A percentile compares a stretch with the other conserved stretches of the same genome.
Evolutionary conservation across 192 early-diverging fungal genomes (phyloP).

Genomic region (Rhizophlyctis rosea): DNA sequence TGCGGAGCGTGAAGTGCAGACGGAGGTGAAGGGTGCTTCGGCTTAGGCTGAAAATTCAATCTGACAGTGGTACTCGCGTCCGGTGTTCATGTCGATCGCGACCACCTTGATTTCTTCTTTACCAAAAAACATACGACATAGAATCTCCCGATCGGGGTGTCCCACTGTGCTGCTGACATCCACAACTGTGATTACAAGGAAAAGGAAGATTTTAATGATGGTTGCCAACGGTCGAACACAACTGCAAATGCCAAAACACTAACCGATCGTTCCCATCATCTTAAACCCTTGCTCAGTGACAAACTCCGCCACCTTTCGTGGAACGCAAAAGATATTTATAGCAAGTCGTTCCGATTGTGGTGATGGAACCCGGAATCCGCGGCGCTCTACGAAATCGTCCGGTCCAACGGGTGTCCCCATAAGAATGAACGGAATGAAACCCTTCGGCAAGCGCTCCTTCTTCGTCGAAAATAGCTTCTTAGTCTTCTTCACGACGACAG

Average conservation of each 20-base stretch:
- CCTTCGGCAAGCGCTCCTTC: not conserved
- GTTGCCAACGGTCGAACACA: not conserved
- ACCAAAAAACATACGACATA: not conserved
- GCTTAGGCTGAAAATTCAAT: not conserved
- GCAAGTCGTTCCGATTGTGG: not conserved
- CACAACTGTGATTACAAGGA: too few species aligned
- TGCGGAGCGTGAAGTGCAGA: too few species aligned
- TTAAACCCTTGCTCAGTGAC: not conserved
- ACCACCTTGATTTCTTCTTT: not conserved
- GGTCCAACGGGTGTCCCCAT: not conserved
- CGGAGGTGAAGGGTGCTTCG: too few species aligned
- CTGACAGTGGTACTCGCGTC: not conserved
- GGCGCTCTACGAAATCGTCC: not conserved
- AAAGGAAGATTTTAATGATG: too few species aligned
- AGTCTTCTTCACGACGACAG: not conserved
- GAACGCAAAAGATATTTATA: not conserved
- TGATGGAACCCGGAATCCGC: not conserved
- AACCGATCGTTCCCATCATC: not conserved
- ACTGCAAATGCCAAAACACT: not conserved
- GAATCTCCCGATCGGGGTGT: not conserved
- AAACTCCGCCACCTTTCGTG: not conserved
- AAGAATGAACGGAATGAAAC: not conserved
- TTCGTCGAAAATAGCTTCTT: not conserved
- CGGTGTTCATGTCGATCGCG: not conserved
- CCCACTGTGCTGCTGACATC: not conserved